A percentile compares a stretch with the other conserved stretches of the same genome.
These are phyloP conservation scores for Dictyostelium discoideum DNA, from an alignment of 78 protist species.

Conservation along the genomic window dicty_2.7 NC_007091.3:4551001-4551500, in stretches of 20 bases:
- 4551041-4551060: conserved; percentile 1
- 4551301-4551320: conserved; percentile 53
- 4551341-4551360: conserved; percentile 57
- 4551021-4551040: neutral
- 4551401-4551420: conserved; percentile 15
- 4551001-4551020: conserved; percentile 27
- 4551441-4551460: conserved; percentile 36
- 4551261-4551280: conserved; percentile 81
- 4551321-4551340: conserved; percentile 30
- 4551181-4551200: conserved; percentile 33
- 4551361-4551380: conserved; percentile 60
- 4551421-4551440: neutral
- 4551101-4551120: neutral
- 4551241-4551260: neutral
- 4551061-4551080: conserved; percentile 22
- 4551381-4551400: conserved; percentile 60
- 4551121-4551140: conserved; percentile 44
- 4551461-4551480: conserved; percentile 87
- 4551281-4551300: conserved; percentile 36
- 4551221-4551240: neutral
- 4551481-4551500: conserved; percentile 77
- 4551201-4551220: conserved; percentile 1
- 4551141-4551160: conserved; percentile 87
- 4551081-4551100: neutral
- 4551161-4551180: conserved; percentile 74